Percentiles rank a stretch among this genome's conserved stretches.
These are phyloP conservation scores for Cryptococcus neoformans DNA, from an alignment of 1,284 basidiomycete species.

Conservation along the genomic window DNA sequence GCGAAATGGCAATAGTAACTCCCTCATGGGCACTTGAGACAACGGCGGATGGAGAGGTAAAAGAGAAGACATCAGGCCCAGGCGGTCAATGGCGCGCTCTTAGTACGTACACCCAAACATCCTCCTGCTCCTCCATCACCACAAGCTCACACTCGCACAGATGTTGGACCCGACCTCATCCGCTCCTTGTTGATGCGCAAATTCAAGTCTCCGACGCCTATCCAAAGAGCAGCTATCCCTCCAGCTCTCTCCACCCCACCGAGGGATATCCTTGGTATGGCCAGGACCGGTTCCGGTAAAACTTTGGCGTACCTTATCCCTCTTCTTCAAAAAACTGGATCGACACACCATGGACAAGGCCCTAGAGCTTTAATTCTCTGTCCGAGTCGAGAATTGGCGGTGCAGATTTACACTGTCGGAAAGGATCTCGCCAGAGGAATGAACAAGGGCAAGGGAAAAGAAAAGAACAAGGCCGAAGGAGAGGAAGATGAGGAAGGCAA, in stretches of 20 bases:
- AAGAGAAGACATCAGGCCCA: slow-evolving; percentile 6
- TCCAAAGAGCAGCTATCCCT: slow-evolving; percentile 89
- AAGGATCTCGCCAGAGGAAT: slow-evolving; percentile 79
- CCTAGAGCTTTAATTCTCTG: slow-evolving; percentile 84
- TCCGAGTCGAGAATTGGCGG: slow-evolving; percentile 89
- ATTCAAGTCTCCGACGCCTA: slow-evolving; percentile 93
- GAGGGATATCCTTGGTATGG: slow-evolving; percentile 96
- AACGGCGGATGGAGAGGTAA: not conserved
- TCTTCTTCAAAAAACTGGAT: slow-evolving; percentile 79
- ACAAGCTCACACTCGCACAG: slow-evolving; percentile 8
- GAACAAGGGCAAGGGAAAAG: slow-evolving; percentile 56
- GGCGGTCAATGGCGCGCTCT: slow-evolving; percentile 33
- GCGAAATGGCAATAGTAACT: not conserved
- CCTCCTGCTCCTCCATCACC: not conserved
- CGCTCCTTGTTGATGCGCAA: slow-evolving; percentile 78
- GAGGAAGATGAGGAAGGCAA: slow-evolving; percentile 52
- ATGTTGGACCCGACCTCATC: slow-evolving; percentile 19
- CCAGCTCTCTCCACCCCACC: slow-evolving; percentile 79
- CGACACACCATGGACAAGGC: slow-evolving; percentile 77
- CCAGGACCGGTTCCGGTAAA: slow-evolving; percentile 96
- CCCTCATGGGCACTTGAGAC: slow-evolving; percentile 7
- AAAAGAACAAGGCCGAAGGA: slow-evolving; percentile 53
- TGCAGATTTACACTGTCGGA: slow-evolving; percentile 91
- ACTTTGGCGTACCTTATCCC: slow-evolving; percentile 96
- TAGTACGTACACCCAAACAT: slow-evolving; percentile 18